Conservation (phyloP, 148 eudicot species). For the Fallopia convolvulus region DNA sequence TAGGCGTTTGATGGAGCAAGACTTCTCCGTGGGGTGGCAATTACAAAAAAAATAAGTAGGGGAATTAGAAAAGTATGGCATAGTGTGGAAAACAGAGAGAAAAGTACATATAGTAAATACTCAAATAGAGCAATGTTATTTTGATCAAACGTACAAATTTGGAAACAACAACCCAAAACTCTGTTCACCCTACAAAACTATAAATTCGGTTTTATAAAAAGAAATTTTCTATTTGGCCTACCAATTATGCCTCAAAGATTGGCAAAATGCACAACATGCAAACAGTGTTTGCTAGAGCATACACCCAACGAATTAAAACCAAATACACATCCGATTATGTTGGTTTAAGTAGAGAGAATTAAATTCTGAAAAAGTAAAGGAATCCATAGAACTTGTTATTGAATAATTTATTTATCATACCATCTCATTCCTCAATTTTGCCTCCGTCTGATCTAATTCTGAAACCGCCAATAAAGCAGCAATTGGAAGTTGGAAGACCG, state of each 20-base stretch:
- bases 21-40: too few species aligned
- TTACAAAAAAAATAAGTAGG: too few species aligned
- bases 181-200: background rate
- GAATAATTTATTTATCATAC: slow-evolving; percentile 20
- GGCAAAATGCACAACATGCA: background rate
- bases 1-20: too few species aligned
- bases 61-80: background rate
- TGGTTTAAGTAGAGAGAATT: background rate
- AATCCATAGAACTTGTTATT: background rate
- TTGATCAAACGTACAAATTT: background rate
- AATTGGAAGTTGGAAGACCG: slow-evolving; percentile 9
- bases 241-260: background rate
- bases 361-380: background rate
- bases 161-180: slow-evolving; percentile 5
- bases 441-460: slow-evolving; percentile 22
- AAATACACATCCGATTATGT: background rate
- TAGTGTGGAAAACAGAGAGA: background rate
- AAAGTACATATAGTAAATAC: background rate
- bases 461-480: background rate
- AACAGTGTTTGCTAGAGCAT: background rate
- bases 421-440: slow-evolving; percentile 62
- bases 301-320: background rate
- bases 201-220: background rate
- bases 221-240: background rate
- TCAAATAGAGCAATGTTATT: background rate